Percentiles rank a stretch among this genome's conserved stretches.
Conservation (phyloP, 768 basidiomycete genomes). For the Boletus sensibilis region DNA sequence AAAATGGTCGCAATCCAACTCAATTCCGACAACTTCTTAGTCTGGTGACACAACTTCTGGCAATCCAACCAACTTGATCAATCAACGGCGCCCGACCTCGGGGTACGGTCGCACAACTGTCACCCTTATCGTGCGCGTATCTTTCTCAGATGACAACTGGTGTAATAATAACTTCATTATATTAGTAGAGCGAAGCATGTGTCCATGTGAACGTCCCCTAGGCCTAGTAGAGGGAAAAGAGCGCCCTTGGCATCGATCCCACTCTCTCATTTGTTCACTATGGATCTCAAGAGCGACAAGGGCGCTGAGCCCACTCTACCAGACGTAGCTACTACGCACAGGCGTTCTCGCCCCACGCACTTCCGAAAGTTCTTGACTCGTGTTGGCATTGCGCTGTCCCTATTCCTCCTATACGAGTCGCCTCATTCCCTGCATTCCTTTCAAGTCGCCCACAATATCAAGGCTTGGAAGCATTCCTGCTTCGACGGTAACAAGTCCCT, state of each 20-base stretch:
- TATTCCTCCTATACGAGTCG: constrained; percentile 12
- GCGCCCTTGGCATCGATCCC: neutral
- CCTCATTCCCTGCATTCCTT: neutral
- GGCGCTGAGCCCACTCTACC: constrained; percentile 7
- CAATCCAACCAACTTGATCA: too few species aligned
- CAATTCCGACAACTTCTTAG: too few species aligned
- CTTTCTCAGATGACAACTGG: neutral
- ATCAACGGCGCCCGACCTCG: too few species aligned
- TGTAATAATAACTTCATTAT: neutral
- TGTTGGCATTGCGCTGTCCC: constrained; percentile 3
- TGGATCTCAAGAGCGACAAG: constrained; percentile 19
- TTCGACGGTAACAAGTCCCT: constrained; percentile 1
- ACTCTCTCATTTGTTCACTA: constrained; percentile 1
- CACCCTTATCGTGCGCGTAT: neutral
- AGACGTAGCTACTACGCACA: constrained; percentile 1
- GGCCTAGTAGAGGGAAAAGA: neutral
- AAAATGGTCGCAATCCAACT: too few species aligned
- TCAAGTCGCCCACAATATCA: constrained; percentile 1
- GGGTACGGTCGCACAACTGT: too few species aligned
- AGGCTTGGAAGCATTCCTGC: constrained; percentile 12
- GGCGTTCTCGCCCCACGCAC: neutral
- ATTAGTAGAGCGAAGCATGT: neutral
- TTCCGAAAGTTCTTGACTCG: constrained; percentile 5
- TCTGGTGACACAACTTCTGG: too few species aligned
- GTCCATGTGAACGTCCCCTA: constrained; percentile 8